A percentile compares a stretch with the other conserved stretches of the same genome.
Conservation (phyloP, 345 rosid species). For the Gossypium bickii region DNA sequence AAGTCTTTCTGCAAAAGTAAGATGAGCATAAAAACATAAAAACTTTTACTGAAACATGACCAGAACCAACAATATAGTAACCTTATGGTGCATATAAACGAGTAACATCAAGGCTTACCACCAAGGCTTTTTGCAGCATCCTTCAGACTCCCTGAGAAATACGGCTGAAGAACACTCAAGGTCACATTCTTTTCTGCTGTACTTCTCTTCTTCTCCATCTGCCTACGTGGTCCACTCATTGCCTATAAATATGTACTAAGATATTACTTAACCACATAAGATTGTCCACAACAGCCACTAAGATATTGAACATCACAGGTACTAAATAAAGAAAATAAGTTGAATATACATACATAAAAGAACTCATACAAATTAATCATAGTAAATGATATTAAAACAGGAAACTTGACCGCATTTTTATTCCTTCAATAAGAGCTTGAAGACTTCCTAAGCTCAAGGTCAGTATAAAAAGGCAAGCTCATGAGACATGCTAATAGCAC, state of each 20-base stretch:
- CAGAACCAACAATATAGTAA: neutral
- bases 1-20: neutral
- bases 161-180: constrained; percentile 76
- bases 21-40: neutral
- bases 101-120: constrained; percentile 43
- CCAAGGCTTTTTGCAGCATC: constrained; percentile 96
- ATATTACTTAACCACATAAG: neutral
- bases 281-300: neutral
- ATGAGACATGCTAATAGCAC: neutral
- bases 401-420: neutral
- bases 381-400: neutral
- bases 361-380: neutral
- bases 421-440: neutral
- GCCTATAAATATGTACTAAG: constrained; percentile 30
- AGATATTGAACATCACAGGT: neutral
- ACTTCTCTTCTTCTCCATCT: constrained; percentile 60
- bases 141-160: constrained; percentile 89
- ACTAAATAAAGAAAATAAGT: neutral
- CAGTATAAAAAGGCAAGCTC: neutral
- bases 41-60: neutral
- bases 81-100: neutral
- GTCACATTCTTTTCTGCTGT: constrained; percentile 84
- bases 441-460: neutral
- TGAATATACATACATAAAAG: neutral
- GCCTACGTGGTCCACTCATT: constrained; percentile 34